These are phyloP conservation scores for Scutellaria baicalensis DNA, from an alignment of 257 asterid species.

Conservation along the genomic window DNA sequence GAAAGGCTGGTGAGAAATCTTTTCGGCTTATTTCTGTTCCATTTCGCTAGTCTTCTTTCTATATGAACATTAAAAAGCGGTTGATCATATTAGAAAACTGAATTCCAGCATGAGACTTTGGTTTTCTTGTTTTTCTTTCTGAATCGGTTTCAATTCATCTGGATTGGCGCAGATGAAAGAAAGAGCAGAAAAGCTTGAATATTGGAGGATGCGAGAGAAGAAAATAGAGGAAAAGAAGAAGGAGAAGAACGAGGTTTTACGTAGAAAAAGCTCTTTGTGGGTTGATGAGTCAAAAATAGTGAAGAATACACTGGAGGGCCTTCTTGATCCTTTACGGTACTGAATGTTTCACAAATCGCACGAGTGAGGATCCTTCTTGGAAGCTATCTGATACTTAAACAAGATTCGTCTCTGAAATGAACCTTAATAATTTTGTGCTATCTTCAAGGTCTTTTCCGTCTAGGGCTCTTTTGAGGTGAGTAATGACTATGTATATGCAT, in stretches of 20 bases:
- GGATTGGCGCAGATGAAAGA: slow-evolving; percentile 52
- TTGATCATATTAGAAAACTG: slow-evolving; percentile 15
- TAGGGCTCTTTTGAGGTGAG: not conserved
- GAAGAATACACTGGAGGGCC: slow-evolving; percentile 10
- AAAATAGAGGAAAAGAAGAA: slow-evolving; percentile 42
- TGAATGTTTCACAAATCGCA: too few species aligned
- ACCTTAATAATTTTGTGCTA: not conserved
- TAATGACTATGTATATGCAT: not conserved
- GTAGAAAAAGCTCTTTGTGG: slow-evolving; percentile 62
- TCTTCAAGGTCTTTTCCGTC: not conserved
- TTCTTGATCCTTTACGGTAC: not conserved
- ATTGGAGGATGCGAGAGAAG: slow-evolving; percentile 67
- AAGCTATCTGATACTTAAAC: not conserved
- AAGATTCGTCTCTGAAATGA: not conserved
- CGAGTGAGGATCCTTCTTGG: not conserved
- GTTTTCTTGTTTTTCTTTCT: not conserved
- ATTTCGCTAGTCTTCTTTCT: not conserved
- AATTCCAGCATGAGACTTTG: not conserved
- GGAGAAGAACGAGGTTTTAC: slow-evolving; percentile 45
- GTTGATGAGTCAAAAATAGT: slow-evolving; percentile 40
- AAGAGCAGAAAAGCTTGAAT: slow-evolving; percentile 69
- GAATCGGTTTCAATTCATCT: not conserved
- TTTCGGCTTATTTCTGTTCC: not conserved
- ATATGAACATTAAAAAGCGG: not conserved
- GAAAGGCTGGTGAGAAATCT: not conserved